phyloP scores from a whole-genome alignment of 345 rosid genomes.

The Populus deltoides region DNA sequence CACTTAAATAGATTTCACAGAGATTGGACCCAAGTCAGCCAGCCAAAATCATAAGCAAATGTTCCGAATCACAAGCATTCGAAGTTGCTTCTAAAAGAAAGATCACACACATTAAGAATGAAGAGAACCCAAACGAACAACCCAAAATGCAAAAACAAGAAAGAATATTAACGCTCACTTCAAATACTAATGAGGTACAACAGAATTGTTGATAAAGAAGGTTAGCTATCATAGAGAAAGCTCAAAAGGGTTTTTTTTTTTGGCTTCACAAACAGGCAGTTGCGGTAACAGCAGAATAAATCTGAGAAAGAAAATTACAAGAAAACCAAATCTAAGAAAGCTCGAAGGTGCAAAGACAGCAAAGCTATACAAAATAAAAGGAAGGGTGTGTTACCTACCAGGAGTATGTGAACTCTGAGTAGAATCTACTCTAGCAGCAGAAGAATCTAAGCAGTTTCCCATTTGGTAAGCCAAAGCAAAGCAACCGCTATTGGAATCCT shows the following conservation, averaged over 20 bases:
- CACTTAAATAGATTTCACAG: background rate
- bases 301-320: background rate
- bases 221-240: background rate
- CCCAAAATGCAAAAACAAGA: background rate
- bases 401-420: conserved; percentile 15
- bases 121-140: background rate
- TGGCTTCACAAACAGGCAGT: background rate
- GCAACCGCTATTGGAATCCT: background rate
- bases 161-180: background rate
- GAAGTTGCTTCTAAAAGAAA: background rate
- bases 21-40: background rate
- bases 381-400: conserved; percentile 2
- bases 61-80: background rate
- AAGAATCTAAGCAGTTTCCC: conserved; percentile 33
- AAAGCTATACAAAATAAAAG: background rate
- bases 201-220: background rate
- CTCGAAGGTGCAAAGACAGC: background rate
- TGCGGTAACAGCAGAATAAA: background rate
- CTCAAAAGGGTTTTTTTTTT: background rate
- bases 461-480: conserved; percentile 1
- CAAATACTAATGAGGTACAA: background rate
- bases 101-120: background rate
- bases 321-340: background rate
- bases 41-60: background rate
- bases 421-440: conserved; percentile 22